Evolutionary conservation across 2,329 filamentous ascomycete species (phyloP).

Genomic region (Aspergillus ustus): DNA sequence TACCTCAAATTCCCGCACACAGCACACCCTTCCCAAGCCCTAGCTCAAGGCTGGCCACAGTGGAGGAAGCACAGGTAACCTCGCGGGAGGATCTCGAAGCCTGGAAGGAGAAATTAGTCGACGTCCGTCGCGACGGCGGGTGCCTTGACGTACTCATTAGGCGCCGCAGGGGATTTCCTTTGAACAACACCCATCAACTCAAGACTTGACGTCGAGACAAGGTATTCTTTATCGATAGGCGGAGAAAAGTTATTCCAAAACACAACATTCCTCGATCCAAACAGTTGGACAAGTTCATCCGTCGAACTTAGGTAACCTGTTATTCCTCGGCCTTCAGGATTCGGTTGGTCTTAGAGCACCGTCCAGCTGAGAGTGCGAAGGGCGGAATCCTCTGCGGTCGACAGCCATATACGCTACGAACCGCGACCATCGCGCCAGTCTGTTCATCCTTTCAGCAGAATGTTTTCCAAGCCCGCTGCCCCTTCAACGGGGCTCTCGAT

Average conservation of each 20-base stretch:
- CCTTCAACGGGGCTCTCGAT: conserved; percentile 51
- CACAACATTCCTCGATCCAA: neutral
- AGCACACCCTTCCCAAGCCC: neutral
- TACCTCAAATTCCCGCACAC: neutral
- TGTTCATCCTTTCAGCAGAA: conserved; percentile 18
- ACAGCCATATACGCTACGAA: neutral
- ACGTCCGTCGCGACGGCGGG: neutral
- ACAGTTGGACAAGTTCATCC: neutral
- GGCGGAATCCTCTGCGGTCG: neutral
- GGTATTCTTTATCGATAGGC: neutral
- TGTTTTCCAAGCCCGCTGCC: conserved; percentile 46
- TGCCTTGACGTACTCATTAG: neutral
- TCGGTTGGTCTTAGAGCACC: neutral
- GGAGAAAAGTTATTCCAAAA: neutral
- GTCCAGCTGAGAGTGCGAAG: neutral
- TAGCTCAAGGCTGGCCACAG: neutral
- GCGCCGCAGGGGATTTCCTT: neutral
- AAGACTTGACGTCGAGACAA: neutral
- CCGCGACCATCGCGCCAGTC: neutral
- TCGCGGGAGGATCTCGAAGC: neutral
- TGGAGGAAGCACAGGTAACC: neutral
- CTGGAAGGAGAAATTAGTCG: neutral
- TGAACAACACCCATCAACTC: neutral
- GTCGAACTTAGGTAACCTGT: neutral
- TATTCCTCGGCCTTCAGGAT: neutral